phyloP scores from a whole-genome alignment of 208 protist species.

The Ichthyophonus hoferi region DNA sequence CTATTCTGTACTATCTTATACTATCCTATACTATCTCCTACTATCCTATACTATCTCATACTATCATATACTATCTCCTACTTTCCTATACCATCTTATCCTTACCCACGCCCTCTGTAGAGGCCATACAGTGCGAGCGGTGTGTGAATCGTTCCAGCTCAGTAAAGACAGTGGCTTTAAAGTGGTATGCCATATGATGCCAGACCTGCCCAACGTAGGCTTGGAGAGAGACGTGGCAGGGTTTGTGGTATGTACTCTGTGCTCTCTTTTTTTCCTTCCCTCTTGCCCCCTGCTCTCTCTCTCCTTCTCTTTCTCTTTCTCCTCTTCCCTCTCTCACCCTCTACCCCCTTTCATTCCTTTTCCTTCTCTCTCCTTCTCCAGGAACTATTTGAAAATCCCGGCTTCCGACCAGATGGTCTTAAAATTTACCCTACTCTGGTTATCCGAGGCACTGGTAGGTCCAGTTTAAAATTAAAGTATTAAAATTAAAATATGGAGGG shows the following conservation, averaged over 20 bases:
- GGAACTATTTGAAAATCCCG: slow-evolving; percentile 86
- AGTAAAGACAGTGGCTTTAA: slow-evolving; percentile 96
- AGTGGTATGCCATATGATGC: slow-evolving; percentile 98
- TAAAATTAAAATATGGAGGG: too few relatives aligned
- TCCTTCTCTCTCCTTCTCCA: slow-evolving; percentile 28
- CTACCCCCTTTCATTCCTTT: neutral
- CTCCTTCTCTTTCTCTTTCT: neutral
- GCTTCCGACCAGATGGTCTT: slow-evolving; percentile 92
- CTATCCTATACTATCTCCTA: too few relatives aligned
- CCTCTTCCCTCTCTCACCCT: neutral
- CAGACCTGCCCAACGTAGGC: slow-evolving; percentile 90
- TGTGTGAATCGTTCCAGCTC: slow-evolving; percentile 83
- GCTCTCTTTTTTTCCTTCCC: neutral
- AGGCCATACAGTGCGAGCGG: slow-evolving; percentile 84
- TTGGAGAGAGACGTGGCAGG: slow-evolving; percentile 80
- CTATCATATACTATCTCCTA: too few relatives aligned
- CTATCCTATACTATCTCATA: too few relatives aligned
- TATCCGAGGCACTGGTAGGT: slow-evolving; percentile 91
- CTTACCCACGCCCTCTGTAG: too few relatives aligned
- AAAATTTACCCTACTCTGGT: slow-evolving; percentile 99
- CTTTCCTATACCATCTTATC: too few relatives aligned
- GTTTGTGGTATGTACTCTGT: slow-evolving; percentile 27
- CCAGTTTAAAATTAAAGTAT: too few relatives aligned
- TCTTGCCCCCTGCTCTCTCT: neutral
- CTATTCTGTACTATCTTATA: too few relatives aligned